Conservation (phyloP, 306 rosid species). For the Pyrus bretschneideri region DNA sequence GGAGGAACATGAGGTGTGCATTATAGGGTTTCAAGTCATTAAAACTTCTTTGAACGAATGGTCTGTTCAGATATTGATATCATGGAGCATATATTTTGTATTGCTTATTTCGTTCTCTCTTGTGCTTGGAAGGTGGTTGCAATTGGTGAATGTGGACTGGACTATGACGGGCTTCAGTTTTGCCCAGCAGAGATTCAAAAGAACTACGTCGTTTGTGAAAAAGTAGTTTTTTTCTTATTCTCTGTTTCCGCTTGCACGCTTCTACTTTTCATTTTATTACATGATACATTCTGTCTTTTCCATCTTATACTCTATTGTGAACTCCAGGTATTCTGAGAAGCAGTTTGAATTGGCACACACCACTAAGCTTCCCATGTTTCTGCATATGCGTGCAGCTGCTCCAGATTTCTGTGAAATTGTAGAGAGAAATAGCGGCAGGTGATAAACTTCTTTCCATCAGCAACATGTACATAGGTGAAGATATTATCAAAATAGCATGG, state of each 20-base stretch:
- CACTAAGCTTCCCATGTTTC: slow-evolving; percentile 86
- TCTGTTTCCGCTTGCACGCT: neutral
- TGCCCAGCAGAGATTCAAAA: slow-evolving; percentile 87
- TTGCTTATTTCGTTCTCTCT: neutral
- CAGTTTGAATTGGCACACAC: slow-evolving; percentile 77
- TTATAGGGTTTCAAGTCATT: neutral
- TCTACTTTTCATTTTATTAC: neutral
- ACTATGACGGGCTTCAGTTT: slow-evolving; percentile 90
- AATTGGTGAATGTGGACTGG: slow-evolving; percentile 95
- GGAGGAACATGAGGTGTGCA: neutral
- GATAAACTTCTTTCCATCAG: slow-evolving; percentile 69
- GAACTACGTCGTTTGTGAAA: slow-evolving; percentile 38
- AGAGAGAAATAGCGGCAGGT: slow-evolving; percentile 68
- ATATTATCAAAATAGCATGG: neutral
- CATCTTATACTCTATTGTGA: slow-evolving; percentile 4
- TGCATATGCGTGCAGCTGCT: slow-evolving; percentile 96
- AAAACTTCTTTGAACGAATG: neutral
- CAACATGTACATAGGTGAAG: slow-evolving; percentile 70
- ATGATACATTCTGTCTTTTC: slow-evolving; percentile 4
- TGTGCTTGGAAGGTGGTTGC: slow-evolving; percentile 66
- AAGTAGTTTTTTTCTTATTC: neutral
- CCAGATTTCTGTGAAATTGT: slow-evolving; percentile 85
- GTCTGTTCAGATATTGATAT: neutral
- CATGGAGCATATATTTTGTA: neutral
- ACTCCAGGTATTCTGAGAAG: slow-evolving; percentile 84